Percentiles rank a stretch among this genome's conserved stretches.
Conservation (phyloP, 352 stramenopile species). For the Phytopythium ostracodes region DNA sequence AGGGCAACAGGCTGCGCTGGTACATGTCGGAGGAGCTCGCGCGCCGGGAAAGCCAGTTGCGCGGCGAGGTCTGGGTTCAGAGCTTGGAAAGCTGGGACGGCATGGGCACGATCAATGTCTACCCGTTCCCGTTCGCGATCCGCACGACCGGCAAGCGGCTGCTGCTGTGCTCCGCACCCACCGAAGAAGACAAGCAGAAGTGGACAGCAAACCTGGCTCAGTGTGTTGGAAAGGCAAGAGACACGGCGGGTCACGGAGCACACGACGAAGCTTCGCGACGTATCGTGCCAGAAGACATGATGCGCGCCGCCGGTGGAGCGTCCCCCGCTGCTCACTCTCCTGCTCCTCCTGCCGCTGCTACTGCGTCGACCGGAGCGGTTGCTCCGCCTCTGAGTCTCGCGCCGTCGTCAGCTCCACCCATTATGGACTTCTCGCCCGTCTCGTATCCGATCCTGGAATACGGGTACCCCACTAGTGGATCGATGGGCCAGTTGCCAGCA, state of each 20-base stretch:
- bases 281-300: constrained; percentile 51
- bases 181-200: constrained; percentile 28
- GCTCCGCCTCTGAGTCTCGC: constrained; percentile 5
- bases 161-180: constrained; percentile 56
- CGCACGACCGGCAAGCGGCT: constrained; percentile 50
- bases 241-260: constrained; percentile 6
- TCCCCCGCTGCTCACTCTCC: neutral
- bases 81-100: constrained; percentile 57
- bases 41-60: constrained; percentile 36
- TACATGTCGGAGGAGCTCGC: constrained; percentile 58
- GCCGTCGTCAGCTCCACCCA: constrained; percentile 9
- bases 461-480: constrained; percentile 3
- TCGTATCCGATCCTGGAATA: constrained; percentile 6
- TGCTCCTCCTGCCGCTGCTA: constrained; percentile 1
- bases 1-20: constrained; percentile 58
- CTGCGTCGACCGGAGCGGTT: constrained; percentile 1
- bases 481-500: constrained; percentile 3
- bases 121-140: constrained; percentile 58
- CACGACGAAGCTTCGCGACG: constrained; percentile 29
- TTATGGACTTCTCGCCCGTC: constrained; percentile 6
- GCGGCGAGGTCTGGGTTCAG: constrained; percentile 61
- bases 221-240: constrained; percentile 20
- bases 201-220: constrained; percentile 42
- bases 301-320: constrained; percentile 11
- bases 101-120: constrained; percentile 41